Base-by-base conservation (phyloP, 139 green algal genomes). In the Mychonastes homosphaera region DNA sequence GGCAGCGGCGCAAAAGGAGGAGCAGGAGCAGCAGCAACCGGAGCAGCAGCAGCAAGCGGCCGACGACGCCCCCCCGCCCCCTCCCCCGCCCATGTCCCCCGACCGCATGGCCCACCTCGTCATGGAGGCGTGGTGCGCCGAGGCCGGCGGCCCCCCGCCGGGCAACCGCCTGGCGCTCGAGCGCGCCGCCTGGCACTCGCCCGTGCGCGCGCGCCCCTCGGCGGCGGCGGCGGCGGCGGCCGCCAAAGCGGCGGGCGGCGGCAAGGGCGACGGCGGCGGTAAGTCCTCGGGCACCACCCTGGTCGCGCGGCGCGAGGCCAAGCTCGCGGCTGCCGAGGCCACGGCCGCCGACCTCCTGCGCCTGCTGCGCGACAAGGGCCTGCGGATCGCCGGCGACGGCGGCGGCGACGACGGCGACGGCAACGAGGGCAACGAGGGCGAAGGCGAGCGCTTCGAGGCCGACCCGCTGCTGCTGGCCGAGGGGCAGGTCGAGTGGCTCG, bases 121-220 rank as follows among this genome's bases (percentile, higher is more conserved):
- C 30, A 92, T 96, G 2, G 56, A 78, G 9, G 62, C 77, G 4
- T 94, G 85, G 85, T 92, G 87, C 63, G 61, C 84, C 39, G 71
- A 84, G 56, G 67, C 65, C 21, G 75, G 69, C 7, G 84, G 81
- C 0, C 67, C 80, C 21, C 84, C 84, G 10, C 60, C 71, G n/a
- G 84, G 84, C 53, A 92, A 92, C 74, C 85, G 83, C 43, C 47
- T 91, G 50, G 70, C 75, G 2, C 56, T 81, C 46, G 84, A 95
- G 74, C 60, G 80, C 24, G 74, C 64, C 28, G 53, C 64, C 24
- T 95, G 87, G 87, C 81, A 94, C 74, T 45, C 78, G 58, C 70
- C 84, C 43, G 24, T 12, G 43, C 43, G 27, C n/a, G n/a, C 43
- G 16, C 27, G 43, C 43, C 24, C 38, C 15, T 44, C 16, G 16